A percentile compares a stretch with the other conserved stretches of the same genome.
Conservation (phyloP, 1,284 basidiomycete genomes). For the Ceratobasidium sp. region DNA sequence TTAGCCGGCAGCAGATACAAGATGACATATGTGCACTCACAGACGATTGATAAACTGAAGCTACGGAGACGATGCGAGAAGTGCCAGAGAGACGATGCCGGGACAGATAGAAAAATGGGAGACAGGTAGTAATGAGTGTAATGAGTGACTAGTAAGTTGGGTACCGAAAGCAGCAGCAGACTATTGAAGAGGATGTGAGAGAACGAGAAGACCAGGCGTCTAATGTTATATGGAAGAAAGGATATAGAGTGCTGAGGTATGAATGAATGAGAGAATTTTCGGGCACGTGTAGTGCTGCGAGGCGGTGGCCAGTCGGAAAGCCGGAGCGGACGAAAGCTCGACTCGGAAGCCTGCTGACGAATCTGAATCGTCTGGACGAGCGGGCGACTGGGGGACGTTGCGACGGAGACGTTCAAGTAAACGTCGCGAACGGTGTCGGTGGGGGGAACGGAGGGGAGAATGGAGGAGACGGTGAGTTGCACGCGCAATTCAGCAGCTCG, state of each 20-base stretch:
- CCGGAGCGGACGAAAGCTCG: slow-evolving; percentile 33
- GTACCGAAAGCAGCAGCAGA: slow-evolving; percentile 35
- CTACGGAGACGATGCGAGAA: slow-evolving; percentile 10
- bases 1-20: neutral
- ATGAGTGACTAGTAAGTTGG: slow-evolving; percentile 41
- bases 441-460: slow-evolving; percentile 18
- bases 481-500: slow-evolving; percentile 26
- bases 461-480: neutral
- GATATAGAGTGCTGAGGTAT: slow-evolving; percentile 37
- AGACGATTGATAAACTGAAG: slow-evolving; percentile 1
- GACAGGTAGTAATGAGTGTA: slow-evolving; percentile 27
- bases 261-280: slow-evolving; percentile 38
- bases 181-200: slow-evolving; percentile 21
- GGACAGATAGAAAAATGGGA: slow-evolving; percentile 9
- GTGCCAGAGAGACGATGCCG: slow-evolving; percentile 21
- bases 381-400: slow-evolving; percentile 15
- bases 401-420: slow-evolving; percentile 42
- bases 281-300: slow-evolving; percentile 38
- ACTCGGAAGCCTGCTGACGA: slow-evolving; percentile 41
- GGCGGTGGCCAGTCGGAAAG: slow-evolving; percentile 28
- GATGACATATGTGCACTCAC: neutral
- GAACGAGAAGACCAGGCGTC: slow-evolving; percentile 28
- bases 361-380: slow-evolving; percentile 19
- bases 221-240: slow-evolving; percentile 31
- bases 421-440: slow-evolving; percentile 34